phyloP scores from a whole-genome alignment of 805 yeast genomes.

The Wickerhamiella sergipiensis region DNA sequence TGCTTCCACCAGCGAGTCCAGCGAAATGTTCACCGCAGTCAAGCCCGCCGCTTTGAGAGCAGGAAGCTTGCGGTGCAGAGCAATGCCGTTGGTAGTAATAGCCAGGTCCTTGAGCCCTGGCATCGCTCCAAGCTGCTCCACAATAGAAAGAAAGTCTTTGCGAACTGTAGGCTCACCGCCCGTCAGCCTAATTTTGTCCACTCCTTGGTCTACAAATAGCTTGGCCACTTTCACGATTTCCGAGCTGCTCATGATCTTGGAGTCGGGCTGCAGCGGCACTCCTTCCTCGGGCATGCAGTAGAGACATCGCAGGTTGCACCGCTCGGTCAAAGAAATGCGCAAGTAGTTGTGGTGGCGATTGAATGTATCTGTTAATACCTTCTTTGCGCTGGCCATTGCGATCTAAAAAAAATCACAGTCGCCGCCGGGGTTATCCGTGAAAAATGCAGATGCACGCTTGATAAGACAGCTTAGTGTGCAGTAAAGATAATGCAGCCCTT shows the following conservation, averaged over 20 bases:
- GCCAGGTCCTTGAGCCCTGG: constrained; percentile 35
- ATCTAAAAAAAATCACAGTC: too few relatives aligned
- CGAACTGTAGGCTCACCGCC: constrained; percentile 48
- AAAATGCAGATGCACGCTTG: not conserved
- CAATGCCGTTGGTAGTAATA: constrained; percentile 39
- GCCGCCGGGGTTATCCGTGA: not conserved
- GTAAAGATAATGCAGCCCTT: not conserved
- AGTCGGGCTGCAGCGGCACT: constrained; percentile 33
- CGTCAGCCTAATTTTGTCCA: constrained; percentile 37
- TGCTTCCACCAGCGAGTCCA: constrained; percentile 40
- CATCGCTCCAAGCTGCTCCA: constrained; percentile 26
- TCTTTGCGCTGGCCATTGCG: not conserved
- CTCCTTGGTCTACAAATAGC: constrained; percentile 36
- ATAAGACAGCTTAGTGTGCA: not conserved
- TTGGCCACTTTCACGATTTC: constrained; percentile 33
- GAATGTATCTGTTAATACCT: constrained; percentile 29
- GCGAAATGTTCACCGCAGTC: constrained; percentile 34
- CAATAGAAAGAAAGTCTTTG: constrained; percentile 35
- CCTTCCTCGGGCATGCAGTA: constrained; percentile 51
- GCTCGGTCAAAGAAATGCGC: constrained; percentile 38
- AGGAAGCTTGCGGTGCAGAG: constrained; percentile 35
- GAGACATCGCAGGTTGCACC: constrained; percentile 33
- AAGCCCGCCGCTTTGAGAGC: constrained; percentile 30
- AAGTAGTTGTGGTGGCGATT: constrained; percentile 36
- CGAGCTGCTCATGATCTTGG: constrained; percentile 28